Percentiles rank a stretch among this genome's conserved stretches.
These are phyloP conservation scores for Mycena rosella DNA, from an alignment of 768 basidiomycete genomes.

Conservation along the genomic window DNA sequence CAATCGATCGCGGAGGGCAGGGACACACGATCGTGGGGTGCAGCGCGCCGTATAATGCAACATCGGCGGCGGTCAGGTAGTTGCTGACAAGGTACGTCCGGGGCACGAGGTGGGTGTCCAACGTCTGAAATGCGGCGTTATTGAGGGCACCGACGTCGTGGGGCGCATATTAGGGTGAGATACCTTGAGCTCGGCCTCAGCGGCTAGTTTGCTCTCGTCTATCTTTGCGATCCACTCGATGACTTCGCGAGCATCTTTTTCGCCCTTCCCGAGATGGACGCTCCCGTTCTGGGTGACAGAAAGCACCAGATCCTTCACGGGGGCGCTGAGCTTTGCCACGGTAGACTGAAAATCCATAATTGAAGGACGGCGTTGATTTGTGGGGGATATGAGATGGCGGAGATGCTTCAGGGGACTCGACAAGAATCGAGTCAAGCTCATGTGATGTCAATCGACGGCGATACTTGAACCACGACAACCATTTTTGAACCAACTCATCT, in stretches of 20 bases:
- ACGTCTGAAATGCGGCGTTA: constrained; percentile 58
- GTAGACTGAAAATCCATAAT: constrained; percentile 68
- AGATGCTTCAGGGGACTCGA: constrained; percentile 50
- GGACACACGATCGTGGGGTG: constrained; percentile 82
- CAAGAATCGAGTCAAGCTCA: constrained; percentile 54
- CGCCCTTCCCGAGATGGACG: constrained; percentile 63
- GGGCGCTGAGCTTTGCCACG: constrained; percentile 59
- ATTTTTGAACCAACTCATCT: too few relatives aligned
- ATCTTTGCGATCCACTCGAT: constrained; percentile 79
- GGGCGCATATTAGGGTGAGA: constrained; percentile 22
- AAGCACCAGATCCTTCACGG: constrained; percentile 70
- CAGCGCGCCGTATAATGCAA: constrained; percentile 90
- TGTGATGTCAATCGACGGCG: too few relatives aligned
- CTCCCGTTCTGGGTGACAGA: constrained; percentile 58
- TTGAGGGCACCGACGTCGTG: neutral
- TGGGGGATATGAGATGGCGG: constrained; percentile 44
- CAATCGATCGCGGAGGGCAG: neutral
- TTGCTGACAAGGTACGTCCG: constrained; percentile 90
- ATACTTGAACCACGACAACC: too few relatives aligned
- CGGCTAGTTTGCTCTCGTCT: constrained; percentile 59
- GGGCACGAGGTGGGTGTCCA: constrained; percentile 78
- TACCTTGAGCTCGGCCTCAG: constrained; percentile 66
- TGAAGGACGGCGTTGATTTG: constrained; percentile 32
- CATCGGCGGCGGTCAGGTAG: constrained; percentile 90
- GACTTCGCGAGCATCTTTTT: constrained; percentile 75